Evolutionary conservation across 176 grass and related monocot genomes (phyloP).

Genomic region (Oryza glumipatula): DNA sequence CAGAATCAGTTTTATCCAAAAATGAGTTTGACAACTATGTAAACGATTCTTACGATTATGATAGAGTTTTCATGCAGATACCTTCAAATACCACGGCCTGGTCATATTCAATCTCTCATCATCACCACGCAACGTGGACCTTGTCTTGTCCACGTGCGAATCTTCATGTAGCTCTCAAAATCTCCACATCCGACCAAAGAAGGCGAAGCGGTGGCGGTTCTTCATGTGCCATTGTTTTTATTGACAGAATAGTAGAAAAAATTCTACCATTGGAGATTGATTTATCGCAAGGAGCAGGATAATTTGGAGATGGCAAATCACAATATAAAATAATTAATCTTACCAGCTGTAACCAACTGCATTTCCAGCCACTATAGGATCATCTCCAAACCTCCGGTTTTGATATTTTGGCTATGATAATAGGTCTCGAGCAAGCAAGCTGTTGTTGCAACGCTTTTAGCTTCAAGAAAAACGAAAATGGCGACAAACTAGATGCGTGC

Average conservation of each 20-base stretch:
- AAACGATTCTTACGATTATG: too few species aligned
- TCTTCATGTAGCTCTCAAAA: too few species aligned
- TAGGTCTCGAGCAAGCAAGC: conserved; percentile 52
- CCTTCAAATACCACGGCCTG: too few species aligned
- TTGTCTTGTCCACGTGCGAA: too few species aligned
- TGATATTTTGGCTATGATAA: conserved; percentile 49
- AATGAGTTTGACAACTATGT: too few species aligned
- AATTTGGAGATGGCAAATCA: background rate
- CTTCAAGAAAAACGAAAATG: conserved; percentile 30
- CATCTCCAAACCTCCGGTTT: conserved; percentile 51
- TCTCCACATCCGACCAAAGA: too few species aligned
- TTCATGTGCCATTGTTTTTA: background rate
- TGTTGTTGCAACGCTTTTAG: conserved; percentile 60
- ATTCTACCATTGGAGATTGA: background rate
- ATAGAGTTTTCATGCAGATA: too few species aligned
- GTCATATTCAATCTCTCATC: too few species aligned
- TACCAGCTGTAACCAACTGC: conserved; percentile 55
- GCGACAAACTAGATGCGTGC: background rate
- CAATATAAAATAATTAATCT: background rate
- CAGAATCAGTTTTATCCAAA: too few species aligned
- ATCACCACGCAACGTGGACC: too few species aligned
- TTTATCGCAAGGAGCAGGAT: background rate
- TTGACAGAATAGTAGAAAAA: background rate
- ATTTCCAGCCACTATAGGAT: background rate
- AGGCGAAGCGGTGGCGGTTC: too few species aligned